Conservation (phyloP, 2,329 filamentous ascomycete species). For the Zarea fungicola region DNA sequence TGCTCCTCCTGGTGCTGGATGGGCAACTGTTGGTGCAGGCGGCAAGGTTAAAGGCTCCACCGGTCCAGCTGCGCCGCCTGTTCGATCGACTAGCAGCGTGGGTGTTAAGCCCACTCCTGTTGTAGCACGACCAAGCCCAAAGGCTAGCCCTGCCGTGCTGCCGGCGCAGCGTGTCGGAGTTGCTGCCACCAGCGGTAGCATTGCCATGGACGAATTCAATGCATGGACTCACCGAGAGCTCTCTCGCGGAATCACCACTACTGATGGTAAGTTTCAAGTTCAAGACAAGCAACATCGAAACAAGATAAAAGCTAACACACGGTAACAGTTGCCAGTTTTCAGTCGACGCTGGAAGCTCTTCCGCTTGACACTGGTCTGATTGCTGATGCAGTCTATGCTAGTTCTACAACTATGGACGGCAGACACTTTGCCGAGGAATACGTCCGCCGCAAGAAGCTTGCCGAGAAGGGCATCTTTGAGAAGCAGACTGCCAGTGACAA, state of each 20-base stretch:
- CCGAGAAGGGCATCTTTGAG: slow-evolving; percentile 85
- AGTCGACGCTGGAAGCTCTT: slow-evolving; percentile 67
- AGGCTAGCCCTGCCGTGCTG: slow-evolving; percentile 35
- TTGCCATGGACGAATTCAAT: slow-evolving; percentile 82
- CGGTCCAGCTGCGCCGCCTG: slow-evolving; percentile 47
- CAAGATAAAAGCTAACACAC: background rate
- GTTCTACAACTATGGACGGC: slow-evolving; percentile 84
- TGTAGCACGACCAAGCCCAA: slow-evolving; percentile 45
- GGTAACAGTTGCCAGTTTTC: slow-evolving; percentile 68
- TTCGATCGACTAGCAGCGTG: slow-evolving; percentile 39
- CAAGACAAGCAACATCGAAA: too few relatives aligned
- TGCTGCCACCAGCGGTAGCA: slow-evolving; percentile 33
- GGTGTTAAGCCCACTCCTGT: slow-evolving; percentile 38
- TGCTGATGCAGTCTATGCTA: slow-evolving; percentile 82
- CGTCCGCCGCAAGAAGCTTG: slow-evolving; percentile 84
- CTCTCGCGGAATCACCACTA: slow-evolving; percentile 62
- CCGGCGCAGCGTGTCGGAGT: slow-evolving; percentile 15
- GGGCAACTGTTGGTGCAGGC: slow-evolving; percentile 92
- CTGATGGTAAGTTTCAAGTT: slow-evolving; percentile 50
- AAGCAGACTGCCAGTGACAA: slow-evolving; percentile 58
- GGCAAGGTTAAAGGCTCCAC: slow-evolving; percentile 81
- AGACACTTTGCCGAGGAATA: slow-evolving; percentile 94
- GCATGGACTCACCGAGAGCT: slow-evolving; percentile 87
- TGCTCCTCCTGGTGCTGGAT: slow-evolving; percentile 52
- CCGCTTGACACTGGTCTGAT: slow-evolving; percentile 77